A percentile compares a stretch with the other conserved stretches of the same genome.
These are phyloP conservation scores for Saturnispora bothae DNA, from an alignment of 805 yeast genomes.

Conservation along the genomic window DNA sequence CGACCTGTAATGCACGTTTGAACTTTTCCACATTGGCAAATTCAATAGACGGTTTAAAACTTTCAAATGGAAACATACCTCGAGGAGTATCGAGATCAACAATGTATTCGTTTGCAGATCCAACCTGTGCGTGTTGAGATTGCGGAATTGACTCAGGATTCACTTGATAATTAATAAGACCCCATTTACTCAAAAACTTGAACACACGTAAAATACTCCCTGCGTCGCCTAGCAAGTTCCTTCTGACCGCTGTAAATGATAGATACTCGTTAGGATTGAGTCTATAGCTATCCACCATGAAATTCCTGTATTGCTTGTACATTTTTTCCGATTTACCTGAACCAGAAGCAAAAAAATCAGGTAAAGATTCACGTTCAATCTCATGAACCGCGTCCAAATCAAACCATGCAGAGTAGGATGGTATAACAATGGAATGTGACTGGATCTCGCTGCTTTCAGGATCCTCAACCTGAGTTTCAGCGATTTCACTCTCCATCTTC, in stretches of 20 bases:
- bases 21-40: constrained; percentile 25
- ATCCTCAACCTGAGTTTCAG: too few species aligned
- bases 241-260: constrained; percentile 82
- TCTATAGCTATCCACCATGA: constrained; percentile 80
- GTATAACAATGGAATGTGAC: constrained; percentile 75
- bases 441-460: constrained; percentile 35
- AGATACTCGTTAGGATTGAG: constrained; percentile 83
- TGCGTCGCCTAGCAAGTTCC: constrained; percentile 86
- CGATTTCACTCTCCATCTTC: too few species aligned
- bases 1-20: constrained; percentile 14
- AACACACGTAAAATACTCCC: constrained; percentile 81
- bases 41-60: constrained; percentile 58
- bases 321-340: constrained; percentile 73
- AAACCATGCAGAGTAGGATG: constrained; percentile 86
- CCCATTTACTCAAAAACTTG: constrained; percentile 82
- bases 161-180: constrained; percentile 85
- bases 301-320: constrained; percentile 74
- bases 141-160: constrained; percentile 66
- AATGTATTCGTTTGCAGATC: constrained; percentile 47
- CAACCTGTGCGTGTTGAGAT: not conserved
- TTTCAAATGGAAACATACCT: constrained; percentile 85
- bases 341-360: constrained; percentile 66
- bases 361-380: constrained; percentile 74
- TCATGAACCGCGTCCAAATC: constrained; percentile 58
- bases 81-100: constrained; percentile 82